Evolutionary conservation across 305 asterid species (phyloP).

Genomic region (Fraxinus sp.): DNA sequence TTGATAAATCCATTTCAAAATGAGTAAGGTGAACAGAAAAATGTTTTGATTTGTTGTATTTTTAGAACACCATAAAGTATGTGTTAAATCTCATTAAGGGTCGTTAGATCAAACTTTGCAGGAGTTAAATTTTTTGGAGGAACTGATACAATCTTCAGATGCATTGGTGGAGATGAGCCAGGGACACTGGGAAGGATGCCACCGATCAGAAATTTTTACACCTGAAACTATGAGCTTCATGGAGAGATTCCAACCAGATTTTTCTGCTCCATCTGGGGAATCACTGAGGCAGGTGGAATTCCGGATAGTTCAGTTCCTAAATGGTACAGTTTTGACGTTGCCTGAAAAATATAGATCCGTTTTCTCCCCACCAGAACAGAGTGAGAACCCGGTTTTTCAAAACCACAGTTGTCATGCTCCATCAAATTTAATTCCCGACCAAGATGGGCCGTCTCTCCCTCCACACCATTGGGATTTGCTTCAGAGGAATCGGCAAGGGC

Average conservation of each 20-base stretch:
- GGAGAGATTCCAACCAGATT: slow-evolving; percentile 88
- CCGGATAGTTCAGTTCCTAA: slow-evolving; percentile 89
- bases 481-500: slow-evolving; percentile 60
- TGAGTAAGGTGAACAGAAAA: neutral
- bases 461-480: slow-evolving; percentile 61
- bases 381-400: slow-evolving; percentile 38
- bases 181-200: slow-evolving; percentile 98
- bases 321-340: slow-evolving; percentile 55
- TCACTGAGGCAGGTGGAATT: slow-evolving; percentile 93
- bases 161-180: slow-evolving; percentile 87
- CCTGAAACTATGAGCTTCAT: slow-evolving; percentile 62
- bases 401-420: slow-evolving; percentile 37
- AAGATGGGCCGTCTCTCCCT: slow-evolving; percentile 45
- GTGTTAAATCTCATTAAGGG: slow-evolving; percentile 3
- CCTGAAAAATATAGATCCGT: slow-evolving; percentile 70
- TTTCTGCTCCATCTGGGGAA: slow-evolving; percentile 88
- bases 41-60: neutral
- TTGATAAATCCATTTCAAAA: neutral
- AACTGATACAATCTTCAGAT: slow-evolving; percentile 74
- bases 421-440: slow-evolving; percentile 43
- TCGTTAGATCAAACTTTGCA: slow-evolving; percentile 36
- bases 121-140: slow-evolving; percentile 83
- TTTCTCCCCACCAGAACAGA: slow-evolving; percentile 77
- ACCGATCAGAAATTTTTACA: slow-evolving; percentile 70
- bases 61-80: neutral